These are phyloP conservation scores for Dendryphion nanum DNA, from an alignment of 2,329 filamentous ascomycete species.

Conservation along the genomic window DNA sequence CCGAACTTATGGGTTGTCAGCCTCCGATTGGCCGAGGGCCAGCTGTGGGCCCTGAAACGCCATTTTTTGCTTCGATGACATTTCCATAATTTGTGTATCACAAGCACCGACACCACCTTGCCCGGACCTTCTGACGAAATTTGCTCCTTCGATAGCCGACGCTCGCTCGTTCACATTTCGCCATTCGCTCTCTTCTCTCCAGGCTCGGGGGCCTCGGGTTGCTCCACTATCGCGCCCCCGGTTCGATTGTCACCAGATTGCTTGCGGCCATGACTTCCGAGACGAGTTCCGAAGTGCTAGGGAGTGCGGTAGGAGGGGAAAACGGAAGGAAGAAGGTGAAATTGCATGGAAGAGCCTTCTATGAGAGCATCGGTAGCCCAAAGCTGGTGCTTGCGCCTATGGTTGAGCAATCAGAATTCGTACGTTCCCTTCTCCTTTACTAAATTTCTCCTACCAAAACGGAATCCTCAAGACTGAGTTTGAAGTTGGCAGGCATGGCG, in stretches of 20 bases:
- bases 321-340: constrained; percentile 46
- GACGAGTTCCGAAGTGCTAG: constrained; percentile 7
- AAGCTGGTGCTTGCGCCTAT: constrained; percentile 92
- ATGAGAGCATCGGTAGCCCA: constrained; percentile 89
- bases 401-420: constrained; percentile 98
- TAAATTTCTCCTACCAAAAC: neutral
- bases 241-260: neutral
- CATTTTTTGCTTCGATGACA: constrained; percentile 6
- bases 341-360: constrained; percentile 83
- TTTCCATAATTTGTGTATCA: too few species aligned
- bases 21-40: constrained; percentile 14
- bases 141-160: too few species aligned
- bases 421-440: too few species aligned
- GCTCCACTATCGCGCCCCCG: neutral
- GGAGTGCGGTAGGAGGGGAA: constrained; percentile 1
- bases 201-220: constrained; percentile 18
- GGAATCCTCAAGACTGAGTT: neutral
- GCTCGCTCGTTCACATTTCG: too few species aligned
- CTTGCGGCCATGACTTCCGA: constrained; percentile 15
- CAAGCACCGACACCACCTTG: too few species aligned
- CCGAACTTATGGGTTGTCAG: constrained; percentile 9
- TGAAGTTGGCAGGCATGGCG: constrained; percentile 76
- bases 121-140: too few species aligned
- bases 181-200: constrained; percentile 19
- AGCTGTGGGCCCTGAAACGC: neutral